Conservation (phyloP, 2,329 filamentous ascomycete genomes). For the Aspergillus ustus region DNA sequence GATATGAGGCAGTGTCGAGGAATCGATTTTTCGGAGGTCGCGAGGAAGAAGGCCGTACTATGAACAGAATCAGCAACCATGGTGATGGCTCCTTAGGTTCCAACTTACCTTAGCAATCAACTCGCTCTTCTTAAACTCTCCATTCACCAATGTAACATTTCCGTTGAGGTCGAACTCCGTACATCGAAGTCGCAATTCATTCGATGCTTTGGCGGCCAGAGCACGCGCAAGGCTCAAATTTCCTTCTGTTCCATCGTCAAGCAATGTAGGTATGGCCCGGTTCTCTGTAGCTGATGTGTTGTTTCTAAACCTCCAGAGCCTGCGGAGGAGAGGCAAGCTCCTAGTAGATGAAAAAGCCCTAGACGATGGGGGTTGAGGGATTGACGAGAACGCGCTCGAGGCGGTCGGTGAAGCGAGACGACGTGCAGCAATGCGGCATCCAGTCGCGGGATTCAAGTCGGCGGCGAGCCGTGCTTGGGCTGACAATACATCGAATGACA, state of each 20-base stretch:
- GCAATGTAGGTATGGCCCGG: conserved; percentile 61
- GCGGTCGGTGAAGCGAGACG: conserved; percentile 9
- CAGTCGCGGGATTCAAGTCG: conserved; percentile 21
- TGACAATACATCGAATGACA: conserved; percentile 22
- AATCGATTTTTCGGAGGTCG: conserved; percentile 96
- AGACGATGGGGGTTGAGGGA: conserved; percentile 21
- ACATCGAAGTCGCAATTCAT: conserved; percentile 85
- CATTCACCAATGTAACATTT: conserved; percentile 88
- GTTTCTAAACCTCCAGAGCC: conserved; percentile 41
- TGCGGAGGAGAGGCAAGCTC: conserved; percentile 40
- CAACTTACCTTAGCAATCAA: conserved; percentile 82
- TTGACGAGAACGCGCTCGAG: conserved; percentile 13
- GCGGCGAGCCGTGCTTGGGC: conserved; percentile 33
- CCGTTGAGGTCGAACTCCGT: conserved; percentile 94
- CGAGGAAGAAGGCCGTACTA: conserved; percentile 91
- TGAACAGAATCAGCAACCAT: conserved; percentile 9
- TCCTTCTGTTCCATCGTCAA: conserved; percentile 63
- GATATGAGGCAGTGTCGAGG: conserved; percentile 91
- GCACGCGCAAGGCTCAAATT: conserved; percentile 72
- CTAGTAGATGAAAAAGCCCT: conserved; percentile 38
- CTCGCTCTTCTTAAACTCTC: conserved; percentile 97
- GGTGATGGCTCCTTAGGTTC: neutral
- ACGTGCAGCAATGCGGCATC: conserved; percentile 17
- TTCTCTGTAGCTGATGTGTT: conserved; percentile 44
- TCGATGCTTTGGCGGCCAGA: conserved; percentile 74